Base-by-base conservation (phyloP, 768 basidiomycete species). In the Pleurotus tuoliensis region DNA sequence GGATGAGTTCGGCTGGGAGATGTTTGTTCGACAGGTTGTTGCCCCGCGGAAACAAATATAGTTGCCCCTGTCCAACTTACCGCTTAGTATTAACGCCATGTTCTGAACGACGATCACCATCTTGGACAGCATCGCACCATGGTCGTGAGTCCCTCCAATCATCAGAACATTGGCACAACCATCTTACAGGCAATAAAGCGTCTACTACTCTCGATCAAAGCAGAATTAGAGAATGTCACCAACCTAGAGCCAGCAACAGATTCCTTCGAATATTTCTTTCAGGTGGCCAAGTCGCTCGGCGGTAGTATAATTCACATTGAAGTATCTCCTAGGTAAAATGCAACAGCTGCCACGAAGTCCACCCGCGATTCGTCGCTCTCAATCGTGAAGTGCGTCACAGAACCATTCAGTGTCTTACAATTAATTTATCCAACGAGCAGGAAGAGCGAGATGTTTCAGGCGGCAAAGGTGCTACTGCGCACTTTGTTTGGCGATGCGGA, bases 401-500 rank as follows among this genome's bases (percentile, higher is more conserved):
- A 15, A 38, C 38, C 30, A 56, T 11, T 49, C 30, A 56, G 7
- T 49, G 46, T 46, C 47, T 49, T 55, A 12, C 30, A 12, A 9
- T 52, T 37, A 47, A 53, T 27, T 49, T 12, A 53, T 44, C 25
- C 3, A 41, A n/a, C 54, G n/a, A 34, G 25, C 62, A 92, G 90
- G 83, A 91, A 69, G 76, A 82, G 66, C 78, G 71, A 59, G 81
- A 86, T 58, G 72, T 91, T n/a, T 77, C 82, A 15, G 79, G 84
- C 6, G 75, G 85, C 13, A 92, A 86, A 69, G 82, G 84, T 45
- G 79, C 70, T 64, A 86, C 74, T 5, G 92, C 92, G 4, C 74
- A 92, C 67, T 86, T 93, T 63, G 88, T 93, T 38, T 94, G 92
- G 92, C 78, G 75, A 60, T 93, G 90, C 63, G 81, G 83, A 20